Percentiles rank a stretch among this genome's conserved stretches.
phyloP scores from a whole-genome alignment of 148 eudicot species.

The Rhododendron molle region DNA sequence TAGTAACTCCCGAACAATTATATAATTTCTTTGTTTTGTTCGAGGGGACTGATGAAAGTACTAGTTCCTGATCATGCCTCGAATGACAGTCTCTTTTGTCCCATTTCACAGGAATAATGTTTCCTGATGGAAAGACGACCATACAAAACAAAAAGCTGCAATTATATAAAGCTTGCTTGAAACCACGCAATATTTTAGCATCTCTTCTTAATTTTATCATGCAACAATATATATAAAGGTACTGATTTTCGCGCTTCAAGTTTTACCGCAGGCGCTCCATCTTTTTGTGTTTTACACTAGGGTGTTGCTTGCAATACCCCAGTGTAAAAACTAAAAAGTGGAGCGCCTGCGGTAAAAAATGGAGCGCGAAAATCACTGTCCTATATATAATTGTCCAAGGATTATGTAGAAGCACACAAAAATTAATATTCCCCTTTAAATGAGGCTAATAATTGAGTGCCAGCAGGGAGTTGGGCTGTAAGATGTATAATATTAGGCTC shows the following conservation, averaged over 20 bases:
- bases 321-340: too few relatives aligned
- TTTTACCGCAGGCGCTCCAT: too few relatives aligned
- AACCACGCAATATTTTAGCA: neutral
- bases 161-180: neutral
- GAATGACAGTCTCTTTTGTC: neutral
- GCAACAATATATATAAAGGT: neutral
- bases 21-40: too few relatives aligned
- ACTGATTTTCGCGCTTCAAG: too few relatives aligned
- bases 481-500: neutral
- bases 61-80: neutral
- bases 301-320: too few relatives aligned
- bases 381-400: neutral
- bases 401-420: neutral
- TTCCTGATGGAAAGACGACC: neutral
- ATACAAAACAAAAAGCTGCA: neutral
- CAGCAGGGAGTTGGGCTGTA: too few relatives aligned
- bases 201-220: neutral
- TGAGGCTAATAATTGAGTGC: too few relatives aligned
- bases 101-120: neutral
- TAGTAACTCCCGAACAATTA: too few relatives aligned
- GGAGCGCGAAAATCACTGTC: too few relatives aligned
- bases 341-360: too few relatives aligned
- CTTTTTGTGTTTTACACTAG: too few relatives aligned
- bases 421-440: neutral
- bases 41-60: neutral